Evolutionary conservation across 306 rosid species (phyloP).

Genomic region (Morella rubra): DNA sequence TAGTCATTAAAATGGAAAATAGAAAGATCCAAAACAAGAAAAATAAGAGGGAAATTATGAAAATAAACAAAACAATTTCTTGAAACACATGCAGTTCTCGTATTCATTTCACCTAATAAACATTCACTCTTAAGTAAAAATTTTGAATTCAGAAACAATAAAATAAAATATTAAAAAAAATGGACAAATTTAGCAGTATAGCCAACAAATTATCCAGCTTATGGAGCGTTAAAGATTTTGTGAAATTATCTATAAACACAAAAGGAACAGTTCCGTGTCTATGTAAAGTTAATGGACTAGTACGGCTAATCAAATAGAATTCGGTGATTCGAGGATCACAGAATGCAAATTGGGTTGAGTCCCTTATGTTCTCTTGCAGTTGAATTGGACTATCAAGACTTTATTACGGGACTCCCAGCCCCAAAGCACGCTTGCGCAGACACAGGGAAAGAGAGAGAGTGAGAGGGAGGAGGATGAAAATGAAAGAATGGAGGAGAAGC

Average conservation of each 20-base stretch:
- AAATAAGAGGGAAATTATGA: background rate
- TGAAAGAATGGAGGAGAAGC: background rate
- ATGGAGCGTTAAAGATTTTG: background rate
- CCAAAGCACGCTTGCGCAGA: background rate
- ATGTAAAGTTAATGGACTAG: background rate
- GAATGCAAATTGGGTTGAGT: background rate
- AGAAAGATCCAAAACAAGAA: background rate
- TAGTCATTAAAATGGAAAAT: background rate
- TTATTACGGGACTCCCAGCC: background rate
- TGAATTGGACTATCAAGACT: background rate
- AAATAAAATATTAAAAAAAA: background rate
- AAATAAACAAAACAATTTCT: background rate
- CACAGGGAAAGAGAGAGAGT: background rate
- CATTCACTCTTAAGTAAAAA: background rate
- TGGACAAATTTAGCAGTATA: background rate
- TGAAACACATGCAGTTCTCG: background rate
- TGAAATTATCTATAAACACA: background rate
- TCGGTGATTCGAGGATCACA: background rate
- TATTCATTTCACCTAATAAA: background rate
- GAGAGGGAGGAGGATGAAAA: background rate
- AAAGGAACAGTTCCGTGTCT: no score
- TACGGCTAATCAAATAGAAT: background rate
- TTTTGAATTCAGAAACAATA: background rate
- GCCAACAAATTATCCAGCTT: background rate
- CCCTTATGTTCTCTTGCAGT: background rate